These are phyloP conservation scores for Aspergillus carbonarius DNA, from an alignment of 2,329 filamentous ascomycete species.

Conservation along the genomic window DNA sequence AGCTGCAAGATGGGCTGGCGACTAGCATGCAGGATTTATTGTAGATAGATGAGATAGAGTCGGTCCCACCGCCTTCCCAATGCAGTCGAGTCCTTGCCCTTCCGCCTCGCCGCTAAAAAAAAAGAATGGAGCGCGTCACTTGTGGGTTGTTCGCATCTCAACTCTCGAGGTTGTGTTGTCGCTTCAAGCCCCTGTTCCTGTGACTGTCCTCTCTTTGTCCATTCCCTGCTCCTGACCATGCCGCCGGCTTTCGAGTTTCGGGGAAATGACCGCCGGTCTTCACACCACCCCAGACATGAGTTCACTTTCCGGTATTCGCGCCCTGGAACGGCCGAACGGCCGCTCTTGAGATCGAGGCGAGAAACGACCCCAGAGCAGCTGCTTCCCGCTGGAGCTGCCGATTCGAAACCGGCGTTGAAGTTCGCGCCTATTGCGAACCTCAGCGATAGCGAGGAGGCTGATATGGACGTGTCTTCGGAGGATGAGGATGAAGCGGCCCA, in stretches of 20 bases:
- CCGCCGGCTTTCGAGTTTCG: constrained; percentile 35
- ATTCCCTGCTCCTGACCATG: constrained; percentile 15
- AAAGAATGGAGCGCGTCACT: neutral
- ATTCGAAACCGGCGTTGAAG: constrained; percentile 32
- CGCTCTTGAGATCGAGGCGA: constrained; percentile 34
- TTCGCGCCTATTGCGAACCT: constrained; percentile 40
- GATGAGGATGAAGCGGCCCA: constrained; percentile 34
- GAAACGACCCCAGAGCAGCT: constrained; percentile 40
- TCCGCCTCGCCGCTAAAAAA: neutral
- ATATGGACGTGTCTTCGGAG: constrained; percentile 45
- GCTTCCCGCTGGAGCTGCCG: constrained; percentile 19
- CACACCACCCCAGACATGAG: constrained; percentile 28
- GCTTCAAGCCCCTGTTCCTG: neutral
- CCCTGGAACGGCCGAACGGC: constrained; percentile 38
- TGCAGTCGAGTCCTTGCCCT: neutral
- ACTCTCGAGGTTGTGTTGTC: neutral
- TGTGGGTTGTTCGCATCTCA: neutral
- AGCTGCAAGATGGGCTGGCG: constrained; percentile 27
- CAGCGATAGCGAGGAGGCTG: constrained; percentile 48
- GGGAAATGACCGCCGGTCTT: constrained; percentile 29
- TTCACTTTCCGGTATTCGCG: constrained; percentile 43
- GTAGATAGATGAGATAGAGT: neutral
- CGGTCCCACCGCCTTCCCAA: neutral
- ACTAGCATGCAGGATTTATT: neutral
- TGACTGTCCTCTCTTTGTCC: neutral